Percentiles rank a stretch among this genome's conserved stretches.
phyloP scores from a whole-genome alignment of 73 alveolate species.

The Durusdinium trenchii region DNA sequence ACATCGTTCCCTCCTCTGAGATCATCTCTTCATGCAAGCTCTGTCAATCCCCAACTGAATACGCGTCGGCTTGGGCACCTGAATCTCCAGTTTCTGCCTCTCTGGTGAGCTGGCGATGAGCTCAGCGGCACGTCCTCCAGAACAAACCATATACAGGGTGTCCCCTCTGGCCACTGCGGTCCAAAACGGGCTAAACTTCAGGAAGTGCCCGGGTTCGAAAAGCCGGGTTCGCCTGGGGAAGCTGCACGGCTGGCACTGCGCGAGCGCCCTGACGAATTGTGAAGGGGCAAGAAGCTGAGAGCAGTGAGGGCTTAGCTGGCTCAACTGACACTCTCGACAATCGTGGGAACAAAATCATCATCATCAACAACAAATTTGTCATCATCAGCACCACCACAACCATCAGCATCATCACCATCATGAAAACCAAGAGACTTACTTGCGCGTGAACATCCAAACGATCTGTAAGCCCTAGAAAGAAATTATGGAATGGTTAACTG shows the following conservation, averaged over 20 bases:
- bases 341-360: too few species aligned
- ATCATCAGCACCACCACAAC: too few species aligned
- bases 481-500: too few species aligned
- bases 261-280: background rate
- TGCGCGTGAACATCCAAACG: too few species aligned
- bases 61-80: background rate
- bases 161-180: background rate
- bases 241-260: background rate
- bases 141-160: background rate
- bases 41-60: background rate
- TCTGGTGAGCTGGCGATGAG: slow-evolving; percentile 71
- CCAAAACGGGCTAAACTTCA: background rate
- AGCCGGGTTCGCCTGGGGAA: background rate
- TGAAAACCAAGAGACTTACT: too few species aligned
- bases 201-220: background rate
- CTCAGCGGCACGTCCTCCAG: slow-evolving; percentile 22
- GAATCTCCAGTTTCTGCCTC: slow-evolving; percentile 66
- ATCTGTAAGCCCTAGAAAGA: too few species aligned
- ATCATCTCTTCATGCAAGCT: too few species aligned
- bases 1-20: too few species aligned
- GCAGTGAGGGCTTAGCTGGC: too few species aligned
- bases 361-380: too few species aligned
- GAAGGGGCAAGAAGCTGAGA: background rate
- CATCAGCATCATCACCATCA: too few species aligned
- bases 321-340: too few species aligned